Percentiles rank a stretch among this genome's conserved stretches.
Evolutionary conservation across 768 basidiomycete species (phyloP).

Genomic region (Collybia sordida): DNA sequence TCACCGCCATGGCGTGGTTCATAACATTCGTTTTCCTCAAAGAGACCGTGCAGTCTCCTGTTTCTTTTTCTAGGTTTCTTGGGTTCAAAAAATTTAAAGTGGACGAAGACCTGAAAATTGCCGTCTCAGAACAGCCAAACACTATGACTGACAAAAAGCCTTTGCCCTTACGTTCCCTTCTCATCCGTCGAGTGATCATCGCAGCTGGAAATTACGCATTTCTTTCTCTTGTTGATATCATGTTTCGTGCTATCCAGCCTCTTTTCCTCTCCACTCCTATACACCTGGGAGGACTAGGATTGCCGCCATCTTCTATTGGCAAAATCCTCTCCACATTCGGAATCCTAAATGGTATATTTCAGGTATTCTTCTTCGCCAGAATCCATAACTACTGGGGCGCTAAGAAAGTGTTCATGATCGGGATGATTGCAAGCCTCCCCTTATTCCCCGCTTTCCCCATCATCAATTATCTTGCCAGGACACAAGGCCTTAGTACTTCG

Average conservation of each 20-base stretch:
- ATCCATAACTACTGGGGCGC: constrained; percentile 62
- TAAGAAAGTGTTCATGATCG: constrained; percentile 54
- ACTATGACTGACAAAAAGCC: constrained; percentile 30
- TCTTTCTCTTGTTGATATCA: constrained; percentile 65
- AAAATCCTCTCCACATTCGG: constrained; percentile 62
- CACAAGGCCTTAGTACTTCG: constrained; percentile 39
- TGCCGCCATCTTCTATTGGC: constrained; percentile 64
- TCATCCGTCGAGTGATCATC: constrained; percentile 55
- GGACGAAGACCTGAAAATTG: background rate
- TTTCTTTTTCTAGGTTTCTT: constrained; percentile 20
- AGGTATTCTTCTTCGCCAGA: constrained; percentile 64
- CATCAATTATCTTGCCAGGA: constrained; percentile 53
- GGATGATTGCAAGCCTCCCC: constrained; percentile 50
- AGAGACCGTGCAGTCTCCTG: constrained; percentile 39
- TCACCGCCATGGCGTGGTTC: constrained; percentile 52
- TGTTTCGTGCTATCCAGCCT: constrained; percentile 64
- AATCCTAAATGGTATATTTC: constrained; percentile 61
- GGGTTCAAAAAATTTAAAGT: constrained; percentile 18
- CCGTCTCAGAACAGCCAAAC: background rate
- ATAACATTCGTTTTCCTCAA: constrained; percentile 53
- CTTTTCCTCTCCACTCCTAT: constrained; percentile 76
- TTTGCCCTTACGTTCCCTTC: constrained; percentile 47
- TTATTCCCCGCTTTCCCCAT: constrained; percentile 58
- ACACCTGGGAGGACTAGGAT: constrained; percentile 64
- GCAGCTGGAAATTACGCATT: constrained; percentile 64